Base-by-base conservation (phyloP, 257 asterid species). In the Solanum ossicruentum region DNA sequence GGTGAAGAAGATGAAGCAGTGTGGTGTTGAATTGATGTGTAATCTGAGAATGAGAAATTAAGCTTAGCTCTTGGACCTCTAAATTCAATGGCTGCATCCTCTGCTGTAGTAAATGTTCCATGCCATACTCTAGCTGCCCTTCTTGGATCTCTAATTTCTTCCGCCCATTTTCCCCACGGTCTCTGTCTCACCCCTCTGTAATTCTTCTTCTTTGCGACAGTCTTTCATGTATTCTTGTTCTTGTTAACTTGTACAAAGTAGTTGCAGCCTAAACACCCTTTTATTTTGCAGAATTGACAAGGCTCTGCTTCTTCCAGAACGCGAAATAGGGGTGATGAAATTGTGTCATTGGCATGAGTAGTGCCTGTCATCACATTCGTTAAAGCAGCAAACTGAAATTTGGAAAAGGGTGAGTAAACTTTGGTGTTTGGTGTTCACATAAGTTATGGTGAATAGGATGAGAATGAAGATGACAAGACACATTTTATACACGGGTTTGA, bases 211-310 rank as follows among this genome's bases (percentile, higher is more conserved):
- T 81, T 80, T 3, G 5, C 51, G 41, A 8, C 80, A 26, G 26
- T 4, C 2, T 28, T 47, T 0, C 8, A 56, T 8, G 23, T 0
- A 3, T 58, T 80, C 8, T 85, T 88, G 72, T 86, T 89, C 80
- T 84, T 88, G 10, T 16, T 13, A 3, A 41, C 85, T 28, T 23
- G 6, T 75, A 28, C 92, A 17, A 93, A 95, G 84, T 89, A 92
- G 26, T 94, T 86, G 82, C 99, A 95, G 3, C 99, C 97, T 79
- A 95, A 84, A 21, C 99, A 95, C 1, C 94, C 98, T 1, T 84
- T 81, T 8, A 91, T 94, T 13, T 88, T 65, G 87, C 98, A 95
- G 51, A 87, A 77, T 12, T 88, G 82, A 86, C 98, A 92, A n/a
- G 86, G 88, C 80, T 89, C 91, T 66, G 86, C 57, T 12, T 84